Base-by-base conservation (phyloP, 352 stramenopile species). In the Phytophthora rubi region DNA sequence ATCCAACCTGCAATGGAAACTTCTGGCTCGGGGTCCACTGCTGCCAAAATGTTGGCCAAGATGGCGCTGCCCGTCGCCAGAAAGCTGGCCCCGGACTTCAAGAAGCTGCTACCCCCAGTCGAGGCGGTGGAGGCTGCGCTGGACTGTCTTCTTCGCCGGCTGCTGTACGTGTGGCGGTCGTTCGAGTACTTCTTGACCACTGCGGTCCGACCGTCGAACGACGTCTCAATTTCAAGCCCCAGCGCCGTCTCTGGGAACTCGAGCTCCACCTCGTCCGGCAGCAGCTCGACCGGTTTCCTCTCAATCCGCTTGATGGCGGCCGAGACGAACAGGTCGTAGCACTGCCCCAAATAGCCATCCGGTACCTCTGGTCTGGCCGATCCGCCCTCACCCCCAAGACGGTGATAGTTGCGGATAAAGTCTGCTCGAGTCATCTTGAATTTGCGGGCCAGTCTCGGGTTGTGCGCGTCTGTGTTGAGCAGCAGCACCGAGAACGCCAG, bases 381-480 rank as follows among this genome's bases (percentile, higher is more conserved):
- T 32, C 68, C 80, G 13, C 18, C 62, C 44, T 75, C 68, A 1
- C 71, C 73, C 35, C 67, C 70, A n/a, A 94, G 49, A 15, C 71
- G 80, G 51, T 90, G 82, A 53, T 89, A 87, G 69, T 93, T 94
- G 55, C 82, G 81, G 53, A 94, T 78, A 56, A 94, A 94, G 42
- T 90, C 87, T 28, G 71, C 71, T 66, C 86, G 87, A 30, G 52
- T 76, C 87, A 95, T 95, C 62, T 92, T 93, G 74, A 89, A 91
- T 52, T 71, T 83, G 60, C 70, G 69, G 0, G 86, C 67, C 28
- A 95, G 58, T 52, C 75, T 75, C 33, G 87, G 87, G 53, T 93
- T 92, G 63, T 93, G 85, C 3, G 87, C 87, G 54, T 95, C 87
- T 13, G 87, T 95, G 68, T 93, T 93, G 26, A 95, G 80, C 60